Base-by-base conservation (phyloP, 1,139 yeast genomes). In the Yamadazyma dendronema region DNA sequence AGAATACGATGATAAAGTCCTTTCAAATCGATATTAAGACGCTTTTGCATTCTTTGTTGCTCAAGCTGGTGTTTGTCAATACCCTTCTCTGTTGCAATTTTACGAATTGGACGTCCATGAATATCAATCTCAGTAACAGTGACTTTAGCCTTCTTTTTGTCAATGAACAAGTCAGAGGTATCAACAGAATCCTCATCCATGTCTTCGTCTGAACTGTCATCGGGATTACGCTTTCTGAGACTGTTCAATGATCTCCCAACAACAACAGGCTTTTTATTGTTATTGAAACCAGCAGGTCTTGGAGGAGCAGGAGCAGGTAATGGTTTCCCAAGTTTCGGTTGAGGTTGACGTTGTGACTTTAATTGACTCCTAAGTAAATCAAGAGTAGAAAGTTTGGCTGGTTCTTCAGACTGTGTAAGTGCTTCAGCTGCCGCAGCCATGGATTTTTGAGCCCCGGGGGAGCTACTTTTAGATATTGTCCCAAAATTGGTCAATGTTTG, bases 251-350 rank as follows among this genome's bases (percentile, higher is more conserved):
- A 68, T 21, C 67, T 57, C n/a, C 71, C 75, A 11, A 60, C 65
- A n/a, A 52, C 50, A 2, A 49, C 46, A 4, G 49, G 34, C 26
- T 49, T 55, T 43, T 62, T 67, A 26, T 26, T 26, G 6, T 67
- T 50, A 53, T 88, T 85, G 59, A 88, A 90, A 0, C 96, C 97
- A 1, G 95, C 79, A 0, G 90, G 86, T 36, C 96, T 70, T 1
- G 96, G 77, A 3, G 96, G 84, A 33, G 81, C 80, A 1, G 80
- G 80, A 3, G 62, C 57, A 7, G 50, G 33, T 6, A 40, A 34
- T 5, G 57, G 48, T 23, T 45, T 48, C 3, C 31, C 16, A 8
- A 14, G 16, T 12, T 27, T 30, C 4, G 13, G 25, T 13, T 25
- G n/a, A 10, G 35, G 25, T 43, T 48, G 35, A 37, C 73, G 50